Conservation (phyloP, 441 rosid species). For the Manihot esculenta region DNA sequence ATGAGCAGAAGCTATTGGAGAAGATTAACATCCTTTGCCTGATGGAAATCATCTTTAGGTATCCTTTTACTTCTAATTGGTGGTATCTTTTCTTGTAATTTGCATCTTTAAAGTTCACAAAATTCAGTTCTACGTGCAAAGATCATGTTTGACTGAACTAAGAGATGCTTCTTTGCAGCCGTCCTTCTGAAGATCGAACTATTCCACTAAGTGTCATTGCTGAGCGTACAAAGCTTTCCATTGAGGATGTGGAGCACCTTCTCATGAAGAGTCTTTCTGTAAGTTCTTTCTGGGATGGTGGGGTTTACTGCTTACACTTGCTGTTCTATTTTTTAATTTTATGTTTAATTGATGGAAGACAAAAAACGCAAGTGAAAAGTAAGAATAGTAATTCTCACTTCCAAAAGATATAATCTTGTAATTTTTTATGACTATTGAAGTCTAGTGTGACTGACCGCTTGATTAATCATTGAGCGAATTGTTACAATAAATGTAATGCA, state of each 20-base stretch:
- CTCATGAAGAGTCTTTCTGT: slow-evolving; percentile 96
- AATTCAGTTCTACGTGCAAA: neutral
- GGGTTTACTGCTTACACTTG: neutral
- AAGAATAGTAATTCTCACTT: no score
- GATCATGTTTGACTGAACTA: slow-evolving; percentile 9
- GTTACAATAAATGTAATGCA: neutral
- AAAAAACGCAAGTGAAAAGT: no score
- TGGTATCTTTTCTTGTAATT: no score
- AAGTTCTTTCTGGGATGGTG: slow-evolving; percentile 30
- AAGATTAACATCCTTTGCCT: slow-evolving; percentile 95
- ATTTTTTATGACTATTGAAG: neutral
- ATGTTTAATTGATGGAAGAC: neutral
- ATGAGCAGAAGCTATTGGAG: slow-evolving; percentile 81
- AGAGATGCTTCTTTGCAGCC: slow-evolving; percentile 48
- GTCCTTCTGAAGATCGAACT: slow-evolving; percentile 91
- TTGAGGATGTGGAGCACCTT: slow-evolving; percentile 94
- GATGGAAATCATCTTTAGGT: slow-evolving; percentile 98
- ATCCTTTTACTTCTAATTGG: slow-evolving; percentile 12
- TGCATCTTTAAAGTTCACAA: neutral
- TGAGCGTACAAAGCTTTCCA: slow-evolving; percentile 70
- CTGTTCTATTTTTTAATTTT: neutral
- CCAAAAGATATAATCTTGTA: neutral
- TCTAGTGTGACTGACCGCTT: neutral
- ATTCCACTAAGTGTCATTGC: slow-evolving; percentile 81
- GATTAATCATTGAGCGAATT: neutral